Evolutionary conservation across 2,329 filamentous ascomycete species (phyloP), one percentile per base, ranked within the genome.

Genomic region (Alternaria hordeiaustralica): DNA sequence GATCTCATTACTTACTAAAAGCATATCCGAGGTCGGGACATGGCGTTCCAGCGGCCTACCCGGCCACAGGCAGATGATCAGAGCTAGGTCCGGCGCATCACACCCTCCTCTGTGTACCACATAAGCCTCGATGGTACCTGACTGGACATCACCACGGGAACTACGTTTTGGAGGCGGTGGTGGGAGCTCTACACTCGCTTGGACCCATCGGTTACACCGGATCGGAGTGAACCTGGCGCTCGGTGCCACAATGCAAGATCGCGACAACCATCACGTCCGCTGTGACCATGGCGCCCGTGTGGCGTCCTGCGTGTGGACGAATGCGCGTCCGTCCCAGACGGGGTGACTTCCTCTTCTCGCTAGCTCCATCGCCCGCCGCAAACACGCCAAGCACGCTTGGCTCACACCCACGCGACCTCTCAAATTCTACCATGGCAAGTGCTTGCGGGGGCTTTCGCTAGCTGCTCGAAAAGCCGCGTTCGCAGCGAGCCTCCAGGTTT

Each of bases 161-260:
- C 57, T 65, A 63, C 68, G 57, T 67, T 61, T 68, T 25, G 23
- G 45, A 47, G 60, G 54, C 64, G 63, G 57, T 55, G 61, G 51
- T 55, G 57, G 64, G 65, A 55, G 65, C 53, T 55, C 58, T 53
- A 61, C 45, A 54, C 60, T 65, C 67, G 63, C 70, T 67, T 69
- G 51, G 58, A 69, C 61, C 53, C 65, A 61, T 63, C 33, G 63
- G 76, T 77, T 67, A 70, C 72, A 77, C 75, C 61, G 70, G 70
- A 79, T 77, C 76, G 72, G 66, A 67, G 61, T 72, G 70, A 69
- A 77, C 74, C 75, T 77, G 75, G 71, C 66, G 64, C 67, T 65
- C 72, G 77, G 77, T 78, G 71, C 69, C 75, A 78, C 75, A 66
- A 77, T 79, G 76, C 76, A 71, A 78, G 77, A 79, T 79, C 70